Percentiles rank a stretch among this genome's conserved stretches.
phyloP scores from a whole-genome alignment of 768 basidiomycete species.

The Boletus coccyginus region DNA sequence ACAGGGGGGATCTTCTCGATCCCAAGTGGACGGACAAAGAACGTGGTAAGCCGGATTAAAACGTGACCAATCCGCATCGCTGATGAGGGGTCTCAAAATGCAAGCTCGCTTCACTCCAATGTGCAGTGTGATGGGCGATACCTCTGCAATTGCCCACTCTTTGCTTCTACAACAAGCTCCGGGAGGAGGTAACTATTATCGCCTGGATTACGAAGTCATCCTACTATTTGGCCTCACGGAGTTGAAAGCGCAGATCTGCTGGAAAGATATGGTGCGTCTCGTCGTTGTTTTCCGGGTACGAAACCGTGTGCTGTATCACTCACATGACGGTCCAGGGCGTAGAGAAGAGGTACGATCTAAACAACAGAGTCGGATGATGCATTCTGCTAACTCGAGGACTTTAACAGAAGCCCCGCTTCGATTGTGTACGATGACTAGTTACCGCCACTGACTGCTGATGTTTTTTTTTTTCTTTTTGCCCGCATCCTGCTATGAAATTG shows the following conservation, averaged over 20 bases:
- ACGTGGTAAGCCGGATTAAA: neutral
- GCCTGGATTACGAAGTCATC: slow-evolving; percentile 36
- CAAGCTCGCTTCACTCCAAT: slow-evolving; percentile 8
- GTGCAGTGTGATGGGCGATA: slow-evolving; percentile 11
- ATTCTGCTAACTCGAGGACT: neutral
- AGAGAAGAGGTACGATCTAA: slow-evolving; percentile 10
- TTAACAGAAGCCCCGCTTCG: slow-evolving; percentile 19
- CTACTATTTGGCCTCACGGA: slow-evolving; percentile 53
- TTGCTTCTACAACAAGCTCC: neutral
- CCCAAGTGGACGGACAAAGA: slow-evolving; percentile 16
- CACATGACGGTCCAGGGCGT: slow-evolving; percentile 10
- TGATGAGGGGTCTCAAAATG: neutral
- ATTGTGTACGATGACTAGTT: slow-evolving; percentile 21
- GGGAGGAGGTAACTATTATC: slow-evolving; percentile 15
- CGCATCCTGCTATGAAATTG: no score
- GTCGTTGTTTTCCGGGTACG: no score
- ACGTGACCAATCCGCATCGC: no score
- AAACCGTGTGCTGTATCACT: neutral
- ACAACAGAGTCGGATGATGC: neutral
- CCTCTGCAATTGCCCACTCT: slow-evolving; percentile 1
- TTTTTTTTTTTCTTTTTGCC: neutral
- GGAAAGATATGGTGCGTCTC: slow-evolving; percentile 38
- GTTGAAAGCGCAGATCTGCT: slow-evolving; percentile 49
- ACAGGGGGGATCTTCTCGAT: slow-evolving; percentile 8
- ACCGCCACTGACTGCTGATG: no score